Evolutionary conservation across 306 rosid species (phyloP).

Genomic region (Herpetospermum pedunculosum): DNA sequence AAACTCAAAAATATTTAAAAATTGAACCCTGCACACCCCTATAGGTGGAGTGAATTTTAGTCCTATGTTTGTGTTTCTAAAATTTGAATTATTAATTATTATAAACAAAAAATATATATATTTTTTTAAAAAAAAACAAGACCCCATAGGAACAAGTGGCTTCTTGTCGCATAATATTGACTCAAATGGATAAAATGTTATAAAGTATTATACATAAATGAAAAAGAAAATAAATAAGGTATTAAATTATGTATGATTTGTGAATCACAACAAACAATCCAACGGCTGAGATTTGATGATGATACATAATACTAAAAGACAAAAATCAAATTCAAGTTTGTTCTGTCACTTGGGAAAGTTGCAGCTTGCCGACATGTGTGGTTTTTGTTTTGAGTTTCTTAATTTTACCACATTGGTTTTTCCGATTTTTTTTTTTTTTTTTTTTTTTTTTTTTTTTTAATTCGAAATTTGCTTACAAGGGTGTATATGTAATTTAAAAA

Average conservation of each 20-base stretch:
- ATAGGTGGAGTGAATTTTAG: too few species aligned
- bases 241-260: not conserved
- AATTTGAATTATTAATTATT: not conserved
- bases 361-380: conserved; percentile 29
- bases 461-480: not conserved
- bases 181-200: conserved; percentile 5
- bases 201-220: conserved; percentile 3
- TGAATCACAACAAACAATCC: conserved; percentile 25
- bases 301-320: conserved; percentile 15
- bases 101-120: not conserved
- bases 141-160: conserved; percentile 1
- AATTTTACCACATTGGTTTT: conserved; percentile 24
- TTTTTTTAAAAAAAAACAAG: not conserved
- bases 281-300: conserved; percentile 12
- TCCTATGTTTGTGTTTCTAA: too few species aligned
- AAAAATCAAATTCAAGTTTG: conserved; percentile 14
- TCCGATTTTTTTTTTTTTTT: conserved; percentile 21
- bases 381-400: not conserved
- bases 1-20: not conserved
- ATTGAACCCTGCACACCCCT: too few species aligned
- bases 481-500: conserved; percentile 16
- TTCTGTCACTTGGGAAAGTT: conserved; percentile 16
- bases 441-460: too few species aligned
- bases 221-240: not conserved
- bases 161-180: conserved; percentile 1